Evolutionary conservation across 176 grass and related monocot species (phyloP).

Genomic region (Sorghum bicolor): Sorghum_bicolor_NCBIv3 NC_012870.2:77528001-77528500

Average conservation of each 20-base stretch:
- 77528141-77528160: slow-evolving; percentile 68
- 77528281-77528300: slow-evolving; percentile 56
- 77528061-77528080: not conserved
- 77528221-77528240: not conserved
- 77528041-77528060: slow-evolving; percentile 18
- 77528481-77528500: not conserved
- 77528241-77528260: slow-evolving; percentile 22
- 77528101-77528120: slow-evolving; percentile 30
- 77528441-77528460: not conserved
- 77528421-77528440: not conserved
- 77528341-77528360: not conserved
- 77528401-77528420: not conserved
- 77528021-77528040: not conserved
- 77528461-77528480: not conserved
- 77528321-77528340: not conserved
- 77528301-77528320: slow-evolving; percentile 47
- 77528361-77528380: not conserved
- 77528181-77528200: not conserved
- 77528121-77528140: slow-evolving; percentile 65
- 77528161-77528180: not conserved
- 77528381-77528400: not conserved
- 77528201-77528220: not conserved
- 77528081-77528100: not conserved
- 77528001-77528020: slow-evolving; percentile 15
- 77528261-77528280: slow-evolving; percentile 5